Base-by-base conservation (phyloP, 352 stramenopile species). In the Thalassiosira delicatula region DNA sequence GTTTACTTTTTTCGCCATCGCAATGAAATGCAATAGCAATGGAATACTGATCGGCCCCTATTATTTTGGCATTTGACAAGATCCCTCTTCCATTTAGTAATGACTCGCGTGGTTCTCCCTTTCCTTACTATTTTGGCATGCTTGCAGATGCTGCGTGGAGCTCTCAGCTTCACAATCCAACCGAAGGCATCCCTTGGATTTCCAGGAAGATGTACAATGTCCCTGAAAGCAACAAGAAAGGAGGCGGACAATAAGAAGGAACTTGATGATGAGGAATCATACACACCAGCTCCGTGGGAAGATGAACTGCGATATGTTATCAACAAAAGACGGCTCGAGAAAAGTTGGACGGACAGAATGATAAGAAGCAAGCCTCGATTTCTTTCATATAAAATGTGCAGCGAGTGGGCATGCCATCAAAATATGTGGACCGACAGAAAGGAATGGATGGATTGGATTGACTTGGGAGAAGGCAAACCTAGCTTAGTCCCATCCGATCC, bases 171-270 rank as follows among this genome's bases (percentile, higher is more conserved):
- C 12, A 11, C 49, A 30, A 3, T 59, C 4, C 49, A 19, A 3
- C 49, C 49, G 3, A n/a, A 3, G n/a, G n/a, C 4, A 59, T 32
- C 19, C 14, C 32, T 59, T 59, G 49, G 49, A 30, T 3, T 11
- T 12, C 49, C 44, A 54, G 23, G 49, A 7, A 27, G 2, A 30
- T 9, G 25, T 23, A 27, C 12, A 2, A 59, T 11, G n/a, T 3
- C n/a, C 17, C 3, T 29, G 49, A 30, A 23, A 11, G n/a, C 49
- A 59, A 30, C 49, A 27, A 59, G 49, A 27, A 59, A 59, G 32
- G 49, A 59, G 49, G 49, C 49, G 3, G n/a, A 59, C 49, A 59
- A 30, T 23, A 59, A 59, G 21, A 59, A 59, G 32, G 49, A 59
- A 30, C 11, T 59, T 11, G 49, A 30, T 27, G n/a, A 59, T 3